phyloP scores from a whole-genome alignment of 1,139 yeast genomes.

The Maudiozyma humilis region DNA sequence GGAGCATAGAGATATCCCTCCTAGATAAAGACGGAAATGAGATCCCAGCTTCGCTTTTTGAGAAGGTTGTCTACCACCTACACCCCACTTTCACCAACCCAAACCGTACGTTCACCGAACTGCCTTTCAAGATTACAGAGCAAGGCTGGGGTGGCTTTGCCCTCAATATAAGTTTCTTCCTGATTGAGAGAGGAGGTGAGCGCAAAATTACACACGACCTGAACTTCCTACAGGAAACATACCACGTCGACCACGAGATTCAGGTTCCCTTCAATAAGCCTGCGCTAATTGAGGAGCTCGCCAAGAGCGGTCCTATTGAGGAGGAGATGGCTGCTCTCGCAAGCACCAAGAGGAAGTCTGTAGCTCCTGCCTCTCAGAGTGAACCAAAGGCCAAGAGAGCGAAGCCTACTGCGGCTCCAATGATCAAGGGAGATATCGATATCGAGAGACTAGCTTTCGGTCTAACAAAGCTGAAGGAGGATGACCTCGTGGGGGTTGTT shows the following conservation, averaged over 20 bases:
- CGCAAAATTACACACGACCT: conserved; percentile 80
- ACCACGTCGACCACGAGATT: conserved; percentile 68
- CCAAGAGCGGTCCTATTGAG: conserved; percentile 69
- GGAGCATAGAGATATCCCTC: conserved; percentile 73
- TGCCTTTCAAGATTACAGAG: conserved; percentile 86
- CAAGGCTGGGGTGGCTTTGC: conserved; percentile 99
- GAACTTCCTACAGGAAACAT: conserved; percentile 71
- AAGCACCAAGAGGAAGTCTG: conserved; percentile 33
- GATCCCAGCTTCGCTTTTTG: conserved; percentile 80
- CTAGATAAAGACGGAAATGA: conserved; percentile 77
- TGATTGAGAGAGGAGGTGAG: conserved; percentile 84
- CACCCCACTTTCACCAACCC: conserved; percentile 98
- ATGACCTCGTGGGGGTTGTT: conserved; percentile 86
- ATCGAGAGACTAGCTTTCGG: conserved; percentile 88
- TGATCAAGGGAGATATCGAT: conserved; percentile 68
- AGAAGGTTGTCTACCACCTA: conserved; percentile 82
- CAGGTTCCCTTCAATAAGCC: conserved; percentile 66
- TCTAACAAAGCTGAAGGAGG: conserved; percentile 80
- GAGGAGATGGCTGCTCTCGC: conserved; percentile 18
- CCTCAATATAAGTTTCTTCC: conserved; percentile 67
- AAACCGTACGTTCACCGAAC: conserved; percentile 67
- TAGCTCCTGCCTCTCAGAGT: conserved; percentile 7
- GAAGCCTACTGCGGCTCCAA: conserved; percentile 34
- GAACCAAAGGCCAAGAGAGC: conserved; percentile 56
- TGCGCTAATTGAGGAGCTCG: conserved; percentile 58